Conservation (phyloP, 1,284 basidiomycete species). For the Pyrrhoderma noxium region DNA sequence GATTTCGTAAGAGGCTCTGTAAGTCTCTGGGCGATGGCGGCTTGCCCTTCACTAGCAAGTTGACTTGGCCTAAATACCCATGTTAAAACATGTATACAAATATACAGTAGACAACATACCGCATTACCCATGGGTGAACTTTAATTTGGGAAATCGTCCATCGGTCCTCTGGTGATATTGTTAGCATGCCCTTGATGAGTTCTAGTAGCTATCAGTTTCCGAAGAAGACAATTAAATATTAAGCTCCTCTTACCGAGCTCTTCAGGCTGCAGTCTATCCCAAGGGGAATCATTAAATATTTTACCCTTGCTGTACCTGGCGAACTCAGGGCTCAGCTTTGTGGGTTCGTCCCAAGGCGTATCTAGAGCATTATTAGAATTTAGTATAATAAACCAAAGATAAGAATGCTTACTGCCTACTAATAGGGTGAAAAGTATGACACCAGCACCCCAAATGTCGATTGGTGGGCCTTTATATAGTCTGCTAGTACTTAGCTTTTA, state of each 20-base stretch:
- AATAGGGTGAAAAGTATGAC: constrained; percentile 94
- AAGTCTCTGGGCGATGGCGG: constrained; percentile 56
- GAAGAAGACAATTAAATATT: background rate
- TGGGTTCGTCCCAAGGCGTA: constrained; percentile 98
- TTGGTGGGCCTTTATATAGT: constrained; percentile 83
- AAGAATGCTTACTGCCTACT: constrained; percentile 74
- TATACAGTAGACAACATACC: constrained; percentile 34
- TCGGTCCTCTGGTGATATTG: constrained; percentile 64
- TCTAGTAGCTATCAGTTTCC: constrained; percentile 35
- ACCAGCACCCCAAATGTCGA: constrained; percentile 94
- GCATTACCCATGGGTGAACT: constrained; percentile 73
- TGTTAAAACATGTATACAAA: background rate
- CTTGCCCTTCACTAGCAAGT: constrained; percentile 47
- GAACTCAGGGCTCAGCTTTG: constrained; percentile 73
- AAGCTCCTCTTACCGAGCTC: constrained; percentile 46
- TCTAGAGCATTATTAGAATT: constrained; percentile 40
- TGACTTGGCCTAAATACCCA: constrained; percentile 54
- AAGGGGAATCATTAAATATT: constrained; percentile 74
- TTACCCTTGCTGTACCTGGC: constrained; percentile 67
- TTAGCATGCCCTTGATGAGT: constrained; percentile 66
- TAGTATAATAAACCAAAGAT: constrained; percentile 2
- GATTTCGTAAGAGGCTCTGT: constrained; percentile 57
- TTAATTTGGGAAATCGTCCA: constrained; percentile 67
- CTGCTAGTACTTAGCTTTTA: constrained; percentile 41
- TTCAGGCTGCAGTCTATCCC: constrained; percentile 62